A percentile compares a stretch with the other conserved stretches of the same genome.
Evolutionary conservation across 805 yeast genomes (phyloP).

Genomic region (Wickerhamomyces strasburgensis): DNA sequence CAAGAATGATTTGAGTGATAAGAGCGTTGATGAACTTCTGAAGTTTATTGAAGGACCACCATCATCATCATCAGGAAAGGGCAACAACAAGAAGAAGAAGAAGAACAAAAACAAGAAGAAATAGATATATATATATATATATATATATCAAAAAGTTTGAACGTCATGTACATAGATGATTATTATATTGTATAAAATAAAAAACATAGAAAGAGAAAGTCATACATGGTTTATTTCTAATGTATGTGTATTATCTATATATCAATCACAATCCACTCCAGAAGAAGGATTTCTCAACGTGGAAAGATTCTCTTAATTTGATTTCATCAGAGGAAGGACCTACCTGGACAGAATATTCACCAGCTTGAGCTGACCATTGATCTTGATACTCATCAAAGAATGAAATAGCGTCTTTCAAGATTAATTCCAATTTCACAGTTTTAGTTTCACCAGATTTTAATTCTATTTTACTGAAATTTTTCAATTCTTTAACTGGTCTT

Average conservation of each 20-base stretch:
- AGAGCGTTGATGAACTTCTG: conserved; percentile 70
- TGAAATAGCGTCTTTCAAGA: conserved; percentile 45
- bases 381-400: conserved; percentile 45
- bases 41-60: conserved; percentile 40
- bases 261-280: conserved; percentile 22
- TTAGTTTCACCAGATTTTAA: conserved; percentile 41
- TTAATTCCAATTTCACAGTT: conserved; percentile 32
- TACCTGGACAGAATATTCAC: conserved; percentile 44
- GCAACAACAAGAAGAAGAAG: conserved; percentile 25
- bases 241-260: no score
- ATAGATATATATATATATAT: background rate
- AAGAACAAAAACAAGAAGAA: conserved; percentile 12
- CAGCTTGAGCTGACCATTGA: conserved; percentile 49
- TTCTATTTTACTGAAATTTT: conserved; percentile 47
- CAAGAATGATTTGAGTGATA: conserved; percentile 44
- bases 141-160: background rate
- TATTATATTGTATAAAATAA: no score
- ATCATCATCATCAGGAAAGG: no score
- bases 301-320: conserved; percentile 19
- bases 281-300: conserved; percentile 16
- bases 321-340: conserved; percentile 35
- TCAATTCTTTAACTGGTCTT: conserved; percentile 57
- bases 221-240: no score
- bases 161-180: no score
- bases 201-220: no score